A percentile compares a stretch with the other conserved stretches of the same genome.
phyloP scores from a whole-genome alignment of 371 early-diverging fungal species.

The Saksenaea vasiformis region DNA sequence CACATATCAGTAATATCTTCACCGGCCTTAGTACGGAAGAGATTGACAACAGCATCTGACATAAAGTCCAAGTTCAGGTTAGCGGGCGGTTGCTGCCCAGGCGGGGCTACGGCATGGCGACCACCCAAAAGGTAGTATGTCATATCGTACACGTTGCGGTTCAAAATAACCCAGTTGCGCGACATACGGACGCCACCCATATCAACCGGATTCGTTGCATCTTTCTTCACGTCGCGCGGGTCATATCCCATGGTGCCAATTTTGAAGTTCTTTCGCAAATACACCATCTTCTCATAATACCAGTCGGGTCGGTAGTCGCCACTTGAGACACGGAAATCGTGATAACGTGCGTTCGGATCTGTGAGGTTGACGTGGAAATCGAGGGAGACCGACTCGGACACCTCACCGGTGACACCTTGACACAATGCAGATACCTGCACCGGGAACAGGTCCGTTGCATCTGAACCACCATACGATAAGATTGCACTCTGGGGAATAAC shows the following conservation, averaged over 20 bases:
- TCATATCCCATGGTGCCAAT: constrained; percentile 40
- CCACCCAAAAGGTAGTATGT: constrained; percentile 52
- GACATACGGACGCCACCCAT: constrained; percentile 28
- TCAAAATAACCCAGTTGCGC: constrained; percentile 56
- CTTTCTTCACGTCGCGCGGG: constrained; percentile 27
- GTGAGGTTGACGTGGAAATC: constrained; percentile 27
- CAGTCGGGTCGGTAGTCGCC: constrained; percentile 43
- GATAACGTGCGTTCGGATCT: constrained; percentile 32
- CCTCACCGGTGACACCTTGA: constrained; percentile 24
- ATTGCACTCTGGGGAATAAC: constrained; percentile 49
- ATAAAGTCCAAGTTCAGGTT: constrained; percentile 39
- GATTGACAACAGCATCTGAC: constrained; percentile 52
- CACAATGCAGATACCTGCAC: constrained; percentile 59
- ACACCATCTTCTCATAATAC: constrained; percentile 50
- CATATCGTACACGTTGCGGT: constrained; percentile 63
- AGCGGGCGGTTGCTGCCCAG: constrained; percentile 25
- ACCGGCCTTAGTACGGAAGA: constrained; percentile 61
- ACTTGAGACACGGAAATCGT: constrained; percentile 37
- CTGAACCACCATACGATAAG: constrained; percentile 61
- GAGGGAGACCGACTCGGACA: constrained; percentile 20
- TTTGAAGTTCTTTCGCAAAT: constrained; percentile 51
- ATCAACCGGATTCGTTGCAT: constrained; percentile 26
- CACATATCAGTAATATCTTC: constrained; percentile 60
- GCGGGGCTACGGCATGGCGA: constrained; percentile 21
- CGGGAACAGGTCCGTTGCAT: constrained; percentile 67